Base-by-base conservation (phyloP, 306 rosid species). In the Rubus parviflorus region DNA sequence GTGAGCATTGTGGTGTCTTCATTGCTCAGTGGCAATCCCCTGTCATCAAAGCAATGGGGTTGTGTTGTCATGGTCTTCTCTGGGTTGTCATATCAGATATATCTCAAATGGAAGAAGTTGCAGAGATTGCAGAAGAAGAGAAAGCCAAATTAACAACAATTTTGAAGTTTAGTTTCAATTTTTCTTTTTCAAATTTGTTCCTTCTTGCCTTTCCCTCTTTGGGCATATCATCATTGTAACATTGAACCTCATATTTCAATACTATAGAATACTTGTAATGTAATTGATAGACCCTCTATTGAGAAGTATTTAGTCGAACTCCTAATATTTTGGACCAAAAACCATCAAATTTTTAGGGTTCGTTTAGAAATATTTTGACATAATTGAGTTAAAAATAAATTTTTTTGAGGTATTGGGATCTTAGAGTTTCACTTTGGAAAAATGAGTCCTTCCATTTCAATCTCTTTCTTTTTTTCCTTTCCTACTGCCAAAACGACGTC, bases 1-100 rank as follows among this genome's bases (percentile, higher is more conserved):
- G 98, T 92, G 10, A 96, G 99, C 87, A 96, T 92, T 43, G 99
- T 96, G 75, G 88, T 92, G 51, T 96, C 99, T 53, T 96, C 98
- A 7, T 41, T 96, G 81, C 86, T 95, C 79, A 95, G 97, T 66
- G 97, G 99, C 62, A 95, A 95, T 73, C 97, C 99, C 81, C 80
- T 95, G 38, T 95, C 99, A 67, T 66, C 88, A 11, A 92, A 91
- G 83, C 99, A 95, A 78, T 95, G 99, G 99, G 91, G 92, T 10
- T 95, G 97, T 61, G 99, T 95, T 62, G 69, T 61, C 37, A 86
- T 90, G 97, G 99, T 95, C 69, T 95, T 95, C 84, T 92, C 99
- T 17, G 99, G 99, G 20, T 72, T 95, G 83, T 90, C 97, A 20
- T 90, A 92, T 77, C 97, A 95, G 88, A 95, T 92, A 78, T 92